Evolutionary conservation across 805 yeast genomes (phyloP).

Genomic region (Candida multigemmis): DNA sequence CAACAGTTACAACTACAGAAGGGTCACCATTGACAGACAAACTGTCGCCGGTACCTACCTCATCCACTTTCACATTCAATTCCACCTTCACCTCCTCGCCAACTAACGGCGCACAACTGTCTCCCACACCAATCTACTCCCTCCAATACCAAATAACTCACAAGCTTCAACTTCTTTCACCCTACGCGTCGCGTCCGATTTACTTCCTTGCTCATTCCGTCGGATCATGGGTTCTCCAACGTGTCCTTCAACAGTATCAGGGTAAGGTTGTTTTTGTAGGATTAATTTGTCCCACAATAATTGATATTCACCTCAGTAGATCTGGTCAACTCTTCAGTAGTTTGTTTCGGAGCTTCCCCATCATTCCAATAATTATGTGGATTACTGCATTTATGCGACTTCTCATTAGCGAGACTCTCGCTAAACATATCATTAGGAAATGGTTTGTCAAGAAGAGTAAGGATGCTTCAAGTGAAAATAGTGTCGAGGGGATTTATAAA

Average conservation of each 20-base stretch:
- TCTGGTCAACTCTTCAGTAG: too few species aligned
- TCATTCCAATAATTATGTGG: too few species aligned
- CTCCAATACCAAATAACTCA: constrained; percentile 1
- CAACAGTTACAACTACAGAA: too few species aligned
- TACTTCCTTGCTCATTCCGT: constrained; percentile 61
- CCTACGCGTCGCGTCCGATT: too few species aligned
- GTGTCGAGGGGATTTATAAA: constrained; percentile 32
- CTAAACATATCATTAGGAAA: constrained; percentile 11
- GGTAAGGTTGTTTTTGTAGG: constrained; percentile 34
- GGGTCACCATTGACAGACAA: too few species aligned
- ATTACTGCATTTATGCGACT: background rate
- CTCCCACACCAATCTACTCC: too few species aligned
- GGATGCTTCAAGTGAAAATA: constrained; percentile 12
- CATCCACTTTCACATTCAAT: too few species aligned
- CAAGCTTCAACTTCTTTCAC: background rate
- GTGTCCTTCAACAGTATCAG: constrained; percentile 27
- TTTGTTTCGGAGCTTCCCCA: too few species aligned
- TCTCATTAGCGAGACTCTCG: constrained; percentile 7
- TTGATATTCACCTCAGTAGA: constrained; percentile 43
- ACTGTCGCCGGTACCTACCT: too few species aligned
- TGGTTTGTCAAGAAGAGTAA: constrained; percentile 10
- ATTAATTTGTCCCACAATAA: constrained; percentile 61
- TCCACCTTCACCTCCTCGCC: too few species aligned
- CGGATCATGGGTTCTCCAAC: constrained; percentile 57
- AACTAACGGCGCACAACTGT: too few species aligned